Base-by-base conservation (phyloP, 1,139 yeast genomes). In the Candida sp. region DNA sequence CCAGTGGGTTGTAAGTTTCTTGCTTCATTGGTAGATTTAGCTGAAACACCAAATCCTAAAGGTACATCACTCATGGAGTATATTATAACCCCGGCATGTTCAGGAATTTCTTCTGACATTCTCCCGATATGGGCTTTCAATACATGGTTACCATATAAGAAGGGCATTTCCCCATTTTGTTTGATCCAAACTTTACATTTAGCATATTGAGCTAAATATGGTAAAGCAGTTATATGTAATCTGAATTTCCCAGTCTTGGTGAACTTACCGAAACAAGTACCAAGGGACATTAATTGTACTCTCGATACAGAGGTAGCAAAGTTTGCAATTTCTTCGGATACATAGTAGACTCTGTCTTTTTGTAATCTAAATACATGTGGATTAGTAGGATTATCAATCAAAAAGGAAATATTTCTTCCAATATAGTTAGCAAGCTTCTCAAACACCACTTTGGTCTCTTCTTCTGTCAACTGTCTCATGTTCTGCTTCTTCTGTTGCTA, bases 91-190 rank as follows among this genome's bases (percentile, higher is more conserved):
- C 99, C 99, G 1, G 97, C 95, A 60, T 95, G 99, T 66, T 93
- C 98, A 30, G 99, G 98, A 45, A 93, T 88, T 61, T 95, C 98
- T 53, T 93, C 99, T 44, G 96, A 87, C 87, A 93, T 90, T 59
- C 91, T 84, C 33, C 99, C 99, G 47, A 93, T 77, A 61, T 93
- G 99, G 11, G 99, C 99, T 63, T 95, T 95, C 54, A 93, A 75
- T 22, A 93, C 95, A 64, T 93, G 97, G 70, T 93, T 93, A 36
- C 99, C 99, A 58, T 95, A 93, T 51, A 93, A 72, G 64, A 84
- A 95, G 7, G 99, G 98, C 99, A 95, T 95, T 67, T 93, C 99
- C 55, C 99, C 99, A 60, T 93, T 93, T 42, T 82, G 82, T 66
- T 95, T 95, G 67, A 93, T 89, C 99, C 99, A 95, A 38, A 93